Evolutionary conservation across 2,329 filamentous ascomycete genomes (phyloP), one percentile per base, ranked within the genome.

Genomic region (Periconia digitata): DNA sequence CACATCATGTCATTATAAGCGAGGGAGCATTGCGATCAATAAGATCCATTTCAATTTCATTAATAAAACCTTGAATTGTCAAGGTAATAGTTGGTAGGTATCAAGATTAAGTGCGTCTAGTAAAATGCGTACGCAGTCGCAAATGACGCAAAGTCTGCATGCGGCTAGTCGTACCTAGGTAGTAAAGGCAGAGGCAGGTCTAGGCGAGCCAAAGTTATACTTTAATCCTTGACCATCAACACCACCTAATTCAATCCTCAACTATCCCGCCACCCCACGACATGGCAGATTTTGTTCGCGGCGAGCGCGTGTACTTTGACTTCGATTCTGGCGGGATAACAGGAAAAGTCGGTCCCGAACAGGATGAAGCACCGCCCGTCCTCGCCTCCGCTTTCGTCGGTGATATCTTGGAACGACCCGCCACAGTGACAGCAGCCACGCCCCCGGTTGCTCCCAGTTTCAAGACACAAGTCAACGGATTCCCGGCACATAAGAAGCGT

Each of bases 401-500:
- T 46, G 92, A 96, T 58, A 84, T 97, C 54, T 80, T 87, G 62
- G 92, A 97, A 74, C 87, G 89, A 53, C 80, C 84, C 38, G 72
- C 38, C 38, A 24, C 82, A 21, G 71, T 81, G 34, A 78, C 83
- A 17, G 71, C 81, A 27, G 77, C 83, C 18, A 85, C 83, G 54
- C 79, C 87, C 4, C 85, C 87, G 8, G 77, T 78, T 34, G 82
- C 85, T 8, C 85, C 86, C 13, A 79, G 79, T 40, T 74, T 82
- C 35, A 82, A 82, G 43, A 74, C 77, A 17, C 71, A 62, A 44
- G 54, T 77, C 4, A 85, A 82, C 12, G 94, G 94, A 1, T 97
- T 97, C 59, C 94, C 94, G n/a, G 84, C 85, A 49, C 92, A 91
- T 70, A 94, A 88, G 70, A 90, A 89, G 68, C 85, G 92, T 56